Evolutionary conservation across 1,139 yeast species (phyloP), one percentile per base, ranked within the genome.

Genomic region (Diutina siamensis): DNA sequence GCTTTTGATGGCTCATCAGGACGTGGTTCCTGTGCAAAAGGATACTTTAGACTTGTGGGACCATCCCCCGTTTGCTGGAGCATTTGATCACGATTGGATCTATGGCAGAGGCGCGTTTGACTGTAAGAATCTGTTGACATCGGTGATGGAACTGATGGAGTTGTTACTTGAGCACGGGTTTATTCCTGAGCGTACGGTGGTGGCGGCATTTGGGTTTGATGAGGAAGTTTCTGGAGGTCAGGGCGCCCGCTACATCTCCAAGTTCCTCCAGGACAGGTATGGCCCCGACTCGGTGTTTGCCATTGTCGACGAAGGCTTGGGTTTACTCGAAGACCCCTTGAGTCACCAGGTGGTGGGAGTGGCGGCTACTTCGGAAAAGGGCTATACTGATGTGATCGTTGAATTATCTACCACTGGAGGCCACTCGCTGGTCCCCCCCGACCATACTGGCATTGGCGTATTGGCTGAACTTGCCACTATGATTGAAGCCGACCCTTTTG

Each of bases 91-190:
- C 12, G 46, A 48, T 31, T 47, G 45, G 15, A 32, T 52, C n/a
- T 51, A 47, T 22, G 54, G 54, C 4, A 44, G 54, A 12, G 52
- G 54, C 8, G 47, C 52, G 2, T 46, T 47, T 17, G 54, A 50
- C 46, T 52, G 54, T 44, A 50, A 52, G 20, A 49, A 50, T 40
- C 46, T 46, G 38, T 47, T 52, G 38, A 47, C 50, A n/a, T 52
- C 51, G 4, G 44, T 48, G 9, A 46, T 50, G 48, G 50, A 50
- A 40, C 45, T 53, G 8, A n/a, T 48, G 36, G 49, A 51, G 35
- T 44, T 50, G 45, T 46, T 50, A 40, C 40, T 48, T 3, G 35
- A 44, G 18, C 46, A 48, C 25, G 48, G 48, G 4, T 51, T 46
- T 44, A 31, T 17, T 32, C 51, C 53, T 1, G 21, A 46, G 10